Evolutionary conservation across 768 basidiomycete species (phyloP).

Genomic region (Leucocoprinus leucothites): DNA sequence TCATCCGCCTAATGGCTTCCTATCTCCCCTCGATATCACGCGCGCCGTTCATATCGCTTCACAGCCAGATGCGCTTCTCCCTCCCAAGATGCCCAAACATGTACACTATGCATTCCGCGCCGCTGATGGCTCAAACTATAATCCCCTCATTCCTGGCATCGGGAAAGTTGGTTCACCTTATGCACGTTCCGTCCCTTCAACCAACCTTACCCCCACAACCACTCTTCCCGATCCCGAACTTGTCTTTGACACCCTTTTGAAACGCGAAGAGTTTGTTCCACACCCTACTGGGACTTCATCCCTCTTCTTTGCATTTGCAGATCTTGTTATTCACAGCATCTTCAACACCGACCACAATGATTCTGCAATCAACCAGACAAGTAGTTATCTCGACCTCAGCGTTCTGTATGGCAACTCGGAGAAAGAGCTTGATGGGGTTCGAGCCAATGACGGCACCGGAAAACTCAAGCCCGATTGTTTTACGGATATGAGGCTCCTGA

Average conservation of each 20-base stretch:
- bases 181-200: slow-evolving; percentile 61
- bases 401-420: slow-evolving; percentile 67
- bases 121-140: slow-evolving; percentile 62
- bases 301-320: slow-evolving; percentile 77
- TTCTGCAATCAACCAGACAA: slow-evolving; percentile 56
- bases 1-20: slow-evolving; percentile 62
- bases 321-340: slow-evolving; percentile 69
- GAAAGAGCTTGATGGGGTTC: slow-evolving; percentile 42
- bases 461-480: slow-evolving; percentile 67
- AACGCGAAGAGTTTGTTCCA: slow-evolving; percentile 41
- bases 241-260: slow-evolving; percentile 70
- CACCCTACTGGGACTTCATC: slow-evolving; percentile 72
- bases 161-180: slow-evolving; percentile 65
- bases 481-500: slow-evolving; percentile 58
- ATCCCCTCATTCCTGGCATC: slow-evolving; percentile 47
- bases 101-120: slow-evolving; percentile 52
- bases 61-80: background rate
- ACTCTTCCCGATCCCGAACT: slow-evolving; percentile 63
- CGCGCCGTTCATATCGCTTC: background rate
- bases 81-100: slow-evolving; percentile 6
- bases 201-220: slow-evolving; percentile 35
- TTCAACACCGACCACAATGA: slow-evolving; percentile 56
- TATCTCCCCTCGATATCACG: slow-evolving; percentile 19
- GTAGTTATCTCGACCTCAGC: slow-evolving; percentile 76
- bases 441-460: slow-evolving; percentile 65